Conservation (phyloP, 164 flowering plant species). For the Berberis thunbergii region DNA sequence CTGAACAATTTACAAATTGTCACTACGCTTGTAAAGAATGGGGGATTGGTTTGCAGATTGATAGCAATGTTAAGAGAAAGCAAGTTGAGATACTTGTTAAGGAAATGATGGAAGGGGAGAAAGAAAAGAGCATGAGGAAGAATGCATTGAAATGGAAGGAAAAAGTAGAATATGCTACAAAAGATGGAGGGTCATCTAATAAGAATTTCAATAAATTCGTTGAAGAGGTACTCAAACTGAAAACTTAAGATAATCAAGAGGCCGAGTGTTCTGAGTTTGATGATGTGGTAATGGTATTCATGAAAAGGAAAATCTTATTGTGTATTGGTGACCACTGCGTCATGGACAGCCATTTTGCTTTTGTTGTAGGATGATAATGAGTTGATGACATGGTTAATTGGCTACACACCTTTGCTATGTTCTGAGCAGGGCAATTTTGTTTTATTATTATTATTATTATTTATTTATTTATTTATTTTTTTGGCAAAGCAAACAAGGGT, state of each 20-base stretch:
- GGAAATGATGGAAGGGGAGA: constrained; percentile 27
- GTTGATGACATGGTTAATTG: no score
- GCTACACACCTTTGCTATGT: no score
- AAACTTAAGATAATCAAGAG: background rate
- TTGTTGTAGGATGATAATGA: no score
- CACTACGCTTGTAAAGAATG: constrained; percentile 19
- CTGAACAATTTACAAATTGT: constrained; percentile 28
- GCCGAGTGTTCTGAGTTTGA: background rate
- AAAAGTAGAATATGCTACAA: constrained; percentile 7
- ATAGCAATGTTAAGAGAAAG: constrained; percentile 18
- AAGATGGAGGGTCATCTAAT: constrained; percentile 9
- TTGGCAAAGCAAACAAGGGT: no score
- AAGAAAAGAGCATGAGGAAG: constrained; percentile 11
- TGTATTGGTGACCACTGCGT: no score
- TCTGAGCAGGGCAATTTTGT: no score
- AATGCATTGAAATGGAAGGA: constrained; percentile 15
- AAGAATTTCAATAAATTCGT: background rate
- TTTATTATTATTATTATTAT: no score
- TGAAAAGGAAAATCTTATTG: no score
- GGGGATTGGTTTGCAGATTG: constrained; percentile 32
- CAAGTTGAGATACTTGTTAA: constrained; percentile 17
- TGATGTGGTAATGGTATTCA: no score
- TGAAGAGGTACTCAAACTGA: background rate
- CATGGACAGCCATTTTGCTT: no score
- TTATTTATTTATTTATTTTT: no score